These are phyloP conservation scores for Apophysomyces trapeziformis DNA, from an alignment of 371 early-diverging fungal species.

Conservation along the genomic window DNA sequence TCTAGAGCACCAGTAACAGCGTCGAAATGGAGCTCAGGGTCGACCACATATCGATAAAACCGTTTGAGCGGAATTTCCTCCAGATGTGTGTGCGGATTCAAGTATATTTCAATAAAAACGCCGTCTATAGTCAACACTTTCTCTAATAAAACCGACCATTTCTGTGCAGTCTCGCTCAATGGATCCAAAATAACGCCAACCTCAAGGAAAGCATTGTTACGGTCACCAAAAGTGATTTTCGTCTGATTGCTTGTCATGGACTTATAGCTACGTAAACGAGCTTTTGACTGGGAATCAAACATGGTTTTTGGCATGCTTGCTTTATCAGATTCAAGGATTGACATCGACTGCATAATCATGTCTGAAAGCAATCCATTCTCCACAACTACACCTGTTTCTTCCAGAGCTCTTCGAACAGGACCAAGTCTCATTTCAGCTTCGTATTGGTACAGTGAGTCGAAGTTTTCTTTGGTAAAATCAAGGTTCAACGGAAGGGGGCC, in stretches of 20 bases:
- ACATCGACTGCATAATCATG: constrained; percentile 24
- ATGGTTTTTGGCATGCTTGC: constrained; percentile 17
- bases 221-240: constrained; percentile 40
- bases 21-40: constrained; percentile 67
- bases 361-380: constrained; percentile 17
- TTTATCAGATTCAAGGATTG: constrained; percentile 38
- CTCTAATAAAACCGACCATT: constrained; percentile 70
- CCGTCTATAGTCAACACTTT: constrained; percentile 62
- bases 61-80: constrained; percentile 76
- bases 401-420: constrained; percentile 34
- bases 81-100: constrained; percentile 58
- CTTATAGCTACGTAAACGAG: constrained; percentile 23
- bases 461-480: constrained; percentile 54
- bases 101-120: constrained; percentile 63
- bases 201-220: constrained; percentile 51
- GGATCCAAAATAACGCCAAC: constrained; percentile 80
- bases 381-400: constrained; percentile 15
- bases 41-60: constrained; percentile 90
- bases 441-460: constrained; percentile 44
- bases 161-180: constrained; percentile 75
- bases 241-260: constrained; percentile 17
- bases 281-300: constrained; percentile 17
- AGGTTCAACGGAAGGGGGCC: constrained; percentile 51
- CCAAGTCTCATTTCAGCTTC: constrained; percentile 51
- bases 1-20: constrained; percentile 30